These are phyloP conservation scores for Phytophthora pluvialis DNA, from an alignment of 352 stramenopile species.

Conservation along the genomic window DNA sequence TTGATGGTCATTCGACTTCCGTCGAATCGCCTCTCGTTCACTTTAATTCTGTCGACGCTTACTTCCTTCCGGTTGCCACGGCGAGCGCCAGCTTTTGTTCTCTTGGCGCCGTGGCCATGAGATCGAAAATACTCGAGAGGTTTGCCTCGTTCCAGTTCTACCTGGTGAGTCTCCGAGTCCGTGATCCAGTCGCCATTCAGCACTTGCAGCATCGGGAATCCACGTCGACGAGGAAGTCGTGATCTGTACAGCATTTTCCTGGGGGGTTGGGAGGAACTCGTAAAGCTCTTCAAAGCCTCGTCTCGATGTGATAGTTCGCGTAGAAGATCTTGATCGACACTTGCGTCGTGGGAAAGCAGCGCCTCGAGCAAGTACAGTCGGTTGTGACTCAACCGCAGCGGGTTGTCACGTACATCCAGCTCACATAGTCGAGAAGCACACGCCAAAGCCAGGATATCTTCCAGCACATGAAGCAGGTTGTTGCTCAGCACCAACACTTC, in stretches of 20 bases:
- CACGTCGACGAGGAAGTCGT: slow-evolving; percentile 50
- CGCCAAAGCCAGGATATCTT: slow-evolving; percentile 68
- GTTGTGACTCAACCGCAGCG: slow-evolving; percentile 65
- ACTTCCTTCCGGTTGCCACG: background rate
- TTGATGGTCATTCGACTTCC: slow-evolving; percentile 73
- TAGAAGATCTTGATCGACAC: slow-evolving; percentile 45
- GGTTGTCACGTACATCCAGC: slow-evolving; percentile 63
- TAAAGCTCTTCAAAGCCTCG: slow-evolving; percentile 36
- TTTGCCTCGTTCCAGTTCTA: slow-evolving; percentile 57
- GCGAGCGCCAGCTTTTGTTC: background rate
- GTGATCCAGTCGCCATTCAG: slow-evolving; percentile 73
- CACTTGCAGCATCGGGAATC: slow-evolving; percentile 70
- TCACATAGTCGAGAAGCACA: slow-evolving; percentile 52
- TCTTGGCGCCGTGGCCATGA: background rate
- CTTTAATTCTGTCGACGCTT: background rate
- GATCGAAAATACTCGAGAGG: slow-evolving; percentile 54
- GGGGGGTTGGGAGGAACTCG: background rate
- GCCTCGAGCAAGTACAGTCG: slow-evolving; percentile 75
- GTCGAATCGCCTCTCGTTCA: slow-evolving; percentile 47
- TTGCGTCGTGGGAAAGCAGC: slow-evolving; percentile 43
- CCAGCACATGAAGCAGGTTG: slow-evolving; percentile 68
- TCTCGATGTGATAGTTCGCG: slow-evolving; percentile 45
- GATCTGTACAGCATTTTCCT: slow-evolving; percentile 42
- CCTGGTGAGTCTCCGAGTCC: slow-evolving; percentile 50
- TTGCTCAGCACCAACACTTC: slow-evolving; percentile 57